These are phyloP conservation scores for Hericium erinaceus DNA, from an alignment of 768 basidiomycete species.

Conservation along the genomic window DNA sequence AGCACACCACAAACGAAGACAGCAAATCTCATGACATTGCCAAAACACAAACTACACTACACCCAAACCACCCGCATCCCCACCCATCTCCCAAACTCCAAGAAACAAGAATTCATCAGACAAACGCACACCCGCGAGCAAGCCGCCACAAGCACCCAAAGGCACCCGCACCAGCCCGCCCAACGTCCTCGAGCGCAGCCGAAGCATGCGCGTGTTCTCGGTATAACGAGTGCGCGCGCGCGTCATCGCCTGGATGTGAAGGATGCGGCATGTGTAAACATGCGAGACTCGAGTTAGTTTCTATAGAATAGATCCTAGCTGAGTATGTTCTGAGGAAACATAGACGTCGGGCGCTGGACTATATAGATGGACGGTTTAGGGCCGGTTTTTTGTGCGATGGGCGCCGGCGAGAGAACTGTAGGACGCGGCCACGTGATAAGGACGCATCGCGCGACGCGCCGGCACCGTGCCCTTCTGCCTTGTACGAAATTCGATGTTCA, in stretches of 20 bases:
- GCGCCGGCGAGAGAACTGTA: not conserved
- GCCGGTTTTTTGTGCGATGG: not conserved
- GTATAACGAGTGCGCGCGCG: slow-evolving; percentile 54
- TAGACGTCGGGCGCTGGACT: not conserved
- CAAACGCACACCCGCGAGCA: not conserved
- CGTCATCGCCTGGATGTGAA: slow-evolving; percentile 68
- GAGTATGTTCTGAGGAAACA: slow-evolving; percentile 60
- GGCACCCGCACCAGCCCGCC: not conserved
- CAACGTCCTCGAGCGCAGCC: not conserved
- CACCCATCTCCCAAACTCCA: not conserved
- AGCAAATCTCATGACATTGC: not conserved
- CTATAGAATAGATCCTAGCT: slow-evolving; percentile 76
- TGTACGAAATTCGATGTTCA: too few relatives aligned
- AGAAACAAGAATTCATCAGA: not conserved
- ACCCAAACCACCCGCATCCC: not conserved
- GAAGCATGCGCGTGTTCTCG: slow-evolving; percentile 39
- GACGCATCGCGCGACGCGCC: too few relatives aligned
- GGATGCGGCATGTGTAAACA: slow-evolving; percentile 68
- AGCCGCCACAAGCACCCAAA: not conserved
- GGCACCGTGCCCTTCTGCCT: too few relatives aligned
- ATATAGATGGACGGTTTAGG: not conserved
- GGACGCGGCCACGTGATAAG: too few relatives aligned
- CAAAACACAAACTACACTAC: not conserved
- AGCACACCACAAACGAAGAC: not conserved
- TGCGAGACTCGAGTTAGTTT: slow-evolving; percentile 74